Evolutionary conservation across 1,284 basidiomycete genomes (phyloP).

Genomic region (Apiotrichum brassicae): DNA sequence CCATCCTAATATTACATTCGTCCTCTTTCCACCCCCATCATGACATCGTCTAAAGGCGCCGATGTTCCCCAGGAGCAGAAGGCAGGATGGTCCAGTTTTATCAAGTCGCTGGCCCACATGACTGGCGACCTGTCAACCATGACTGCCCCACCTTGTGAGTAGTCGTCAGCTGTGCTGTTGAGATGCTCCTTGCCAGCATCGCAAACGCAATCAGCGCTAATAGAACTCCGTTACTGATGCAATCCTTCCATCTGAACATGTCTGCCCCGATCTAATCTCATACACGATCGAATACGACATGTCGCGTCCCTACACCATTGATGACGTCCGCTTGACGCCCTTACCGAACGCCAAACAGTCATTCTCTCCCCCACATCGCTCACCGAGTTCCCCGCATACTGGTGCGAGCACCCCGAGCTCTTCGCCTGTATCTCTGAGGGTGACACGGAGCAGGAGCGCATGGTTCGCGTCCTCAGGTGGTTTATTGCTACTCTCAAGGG

Average conservation of each 20-base stretch:
- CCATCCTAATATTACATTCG: no score
- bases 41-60: background rate
- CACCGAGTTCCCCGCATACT: constrained; percentile 82
- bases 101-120: constrained; percentile 63
- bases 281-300: no score
- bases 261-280: no score
- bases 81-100: constrained; percentile 47
- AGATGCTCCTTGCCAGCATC: no score
- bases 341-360: constrained; percentile 42
- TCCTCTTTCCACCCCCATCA: no score
- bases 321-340: background rate
- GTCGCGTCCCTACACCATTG: no score
- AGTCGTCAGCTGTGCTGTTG: no score
- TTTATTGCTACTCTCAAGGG: constrained; percentile 91
- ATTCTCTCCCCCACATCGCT: constrained; percentile 71
- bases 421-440: constrained; percentile 78
- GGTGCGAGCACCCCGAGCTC: constrained; percentile 80
- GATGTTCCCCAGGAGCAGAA: constrained; percentile 47
- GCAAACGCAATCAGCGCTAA: no score
- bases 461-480: constrained; percentile 74
- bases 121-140: constrained; percentile 88
- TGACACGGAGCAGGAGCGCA: constrained; percentile 62
- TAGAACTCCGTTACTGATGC: no score
- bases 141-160: constrained; percentile 69
- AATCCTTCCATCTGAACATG: no score